Percentiles rank a stretch among this genome's conserved stretches.
Conservation (phyloP, 495 filamentous ascomycete genomes). For the Thozetella sp. region DNA sequence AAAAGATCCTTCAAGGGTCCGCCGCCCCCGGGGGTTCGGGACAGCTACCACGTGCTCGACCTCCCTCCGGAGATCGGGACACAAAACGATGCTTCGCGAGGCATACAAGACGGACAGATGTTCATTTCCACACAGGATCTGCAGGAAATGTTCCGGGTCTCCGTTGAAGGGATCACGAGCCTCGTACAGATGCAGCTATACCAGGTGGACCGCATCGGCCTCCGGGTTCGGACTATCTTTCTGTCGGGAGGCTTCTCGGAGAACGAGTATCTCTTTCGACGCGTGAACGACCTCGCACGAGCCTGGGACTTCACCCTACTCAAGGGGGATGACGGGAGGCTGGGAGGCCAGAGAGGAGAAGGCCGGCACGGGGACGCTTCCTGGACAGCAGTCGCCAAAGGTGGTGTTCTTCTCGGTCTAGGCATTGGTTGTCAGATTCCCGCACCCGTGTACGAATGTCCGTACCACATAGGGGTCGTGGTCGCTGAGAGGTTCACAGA, state of each 20-base stretch:
- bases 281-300: background rate
- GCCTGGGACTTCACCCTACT: conserved; percentile 2
- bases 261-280: conserved; percentile 8
- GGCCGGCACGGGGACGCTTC: background rate
- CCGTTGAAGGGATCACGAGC: conserved; percentile 4
- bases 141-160: conserved; percentile 11
- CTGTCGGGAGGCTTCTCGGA: conserved; percentile 13
- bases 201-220: background rate
- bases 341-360: background rate
- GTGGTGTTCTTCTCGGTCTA: conserved; percentile 10
- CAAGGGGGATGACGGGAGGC: background rate
- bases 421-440: conserved; percentile 10
- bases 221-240: conserved; percentile 8
- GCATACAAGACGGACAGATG: conserved; percentile 5
- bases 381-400: conserved; percentile 11
- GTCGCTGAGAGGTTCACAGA: conserved; percentile 1
- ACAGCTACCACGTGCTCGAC: background rate
- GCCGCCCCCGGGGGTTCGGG: background rate
- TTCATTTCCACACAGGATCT: conserved; percentile 10
- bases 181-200: conserved; percentile 10
- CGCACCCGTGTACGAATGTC: background rate
- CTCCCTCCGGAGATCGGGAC: conserved; percentile 6
- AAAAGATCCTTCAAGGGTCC: conserved; percentile 10
- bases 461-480: conserved; percentile 9
- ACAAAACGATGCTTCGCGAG: background rate